phyloP scores from a whole-genome alignment of 2,329 filamentous ascomycete genomes.

The Diaporthe sp. region DNA sequence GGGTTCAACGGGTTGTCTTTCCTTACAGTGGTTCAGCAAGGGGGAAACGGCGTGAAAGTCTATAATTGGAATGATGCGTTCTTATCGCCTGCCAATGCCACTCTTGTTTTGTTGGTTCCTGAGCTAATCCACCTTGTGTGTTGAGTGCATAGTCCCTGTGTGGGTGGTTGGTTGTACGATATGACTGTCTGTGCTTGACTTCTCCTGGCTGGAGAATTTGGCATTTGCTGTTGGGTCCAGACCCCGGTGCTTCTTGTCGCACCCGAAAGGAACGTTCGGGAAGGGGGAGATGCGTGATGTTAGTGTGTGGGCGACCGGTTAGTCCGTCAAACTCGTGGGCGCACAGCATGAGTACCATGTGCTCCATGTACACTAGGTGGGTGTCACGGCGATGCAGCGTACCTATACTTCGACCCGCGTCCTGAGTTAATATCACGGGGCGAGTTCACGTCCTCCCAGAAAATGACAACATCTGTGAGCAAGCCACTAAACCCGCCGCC shows the following conservation, averaged over 20 bases:
- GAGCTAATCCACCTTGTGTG: constrained; percentile 12
- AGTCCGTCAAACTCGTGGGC: constrained; percentile 18
- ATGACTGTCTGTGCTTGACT: constrained; percentile 2
- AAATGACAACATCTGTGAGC: not conserved
- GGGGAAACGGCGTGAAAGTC: constrained; percentile 15
- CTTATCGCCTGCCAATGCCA: constrained; percentile 22
- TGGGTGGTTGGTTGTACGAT: constrained; percentile 31
- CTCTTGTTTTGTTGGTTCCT: constrained; percentile 12
- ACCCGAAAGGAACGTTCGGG: constrained; percentile 20
- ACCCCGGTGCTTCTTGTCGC: constrained; percentile 27
- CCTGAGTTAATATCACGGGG: not conserved
- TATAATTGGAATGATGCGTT: constrained; percentile 10
- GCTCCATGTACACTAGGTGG: constrained; percentile 26
- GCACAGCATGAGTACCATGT: constrained; percentile 37
- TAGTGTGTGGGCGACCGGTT: not conserved
- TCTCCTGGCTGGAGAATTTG: not conserved
- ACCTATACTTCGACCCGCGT: not conserved
- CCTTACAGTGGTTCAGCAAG: constrained; percentile 24
- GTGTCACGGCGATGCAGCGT: not conserved
- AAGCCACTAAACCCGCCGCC: not conserved
- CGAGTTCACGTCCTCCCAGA: not conserved
- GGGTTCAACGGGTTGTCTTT: constrained; percentile 24
- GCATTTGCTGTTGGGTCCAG: not conserved
- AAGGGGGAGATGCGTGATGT: not conserved
- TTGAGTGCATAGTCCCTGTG: not conserved